Base-by-base conservation (phyloP, 345 rosid species). In the Gossypium turneri region DNA sequence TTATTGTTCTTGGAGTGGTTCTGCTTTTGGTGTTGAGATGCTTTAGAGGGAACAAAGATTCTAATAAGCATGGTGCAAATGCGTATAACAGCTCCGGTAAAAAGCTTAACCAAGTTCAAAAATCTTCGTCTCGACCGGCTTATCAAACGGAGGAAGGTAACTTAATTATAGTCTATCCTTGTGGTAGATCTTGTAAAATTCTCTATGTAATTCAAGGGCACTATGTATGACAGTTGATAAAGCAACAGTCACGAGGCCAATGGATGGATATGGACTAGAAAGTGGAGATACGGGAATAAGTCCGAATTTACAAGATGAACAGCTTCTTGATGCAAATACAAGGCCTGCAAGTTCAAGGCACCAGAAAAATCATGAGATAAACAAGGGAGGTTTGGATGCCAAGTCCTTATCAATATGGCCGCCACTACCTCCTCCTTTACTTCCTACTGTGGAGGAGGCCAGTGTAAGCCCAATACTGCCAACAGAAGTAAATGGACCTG, bases 71-170 rank as follows among this genome's bases (percentile, higher is more conserved):
- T 59, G 73, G 76, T 19, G 27, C 27, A 62, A 72, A 50, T 6
- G 64, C 81, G 17, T 77, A 72, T 29, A 77, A 78, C 71, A 78
- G 73, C 16, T 34, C 55, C 38, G 20, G 15, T 68, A 50, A 81
- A 76, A 86, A 56, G 72, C 76, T 84, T 43, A 80, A 77, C 52
- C 73, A 74, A 76, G 77, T 68, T 50, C 85, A 67, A 56, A 56
- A 86, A 73, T 78, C 88, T 66, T 81, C 85, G 19, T 72, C 73
- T 47, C 82, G 76, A 56, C 79, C 71, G 22, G 43, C 63, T 72
- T 67, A 73, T 45, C 72, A 71, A 41, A 43, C 78, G 59, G 86
- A 74, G 75, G 86, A 87, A 89, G 90, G 97, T 92, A 76, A 72
- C 20, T 75, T 58, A 38, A 22, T 73, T 56, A 55, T 41, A 74